These are phyloP conservation scores for Pythium volutum DNA, from an alignment of 352 stramenopile genomes.

Conservation along the genomic window DNA sequence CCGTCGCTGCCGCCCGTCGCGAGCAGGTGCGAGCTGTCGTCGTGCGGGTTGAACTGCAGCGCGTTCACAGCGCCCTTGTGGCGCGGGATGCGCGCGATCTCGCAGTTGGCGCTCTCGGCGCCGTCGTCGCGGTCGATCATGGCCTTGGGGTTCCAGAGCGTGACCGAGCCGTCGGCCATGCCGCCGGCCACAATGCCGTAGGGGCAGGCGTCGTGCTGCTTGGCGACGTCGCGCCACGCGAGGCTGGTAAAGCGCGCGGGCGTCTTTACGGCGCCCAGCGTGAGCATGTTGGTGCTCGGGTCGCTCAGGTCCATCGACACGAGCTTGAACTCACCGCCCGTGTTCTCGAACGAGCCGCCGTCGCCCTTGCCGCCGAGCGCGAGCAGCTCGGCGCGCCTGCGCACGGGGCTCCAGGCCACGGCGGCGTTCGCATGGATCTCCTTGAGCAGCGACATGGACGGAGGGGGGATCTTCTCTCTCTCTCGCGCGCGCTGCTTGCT, in stretches of 20 bases:
- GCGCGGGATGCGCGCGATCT: conserved; percentile 76
- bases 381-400: conserved; percentile 70
- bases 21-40: conserved; percentile 89
- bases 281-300: conserved; percentile 59
- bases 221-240: conserved; percentile 88
- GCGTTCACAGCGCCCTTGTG: conserved; percentile 92
- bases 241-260: conserved; percentile 92
- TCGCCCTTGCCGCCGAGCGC: conserved; percentile 93
- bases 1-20: conserved; percentile 92
- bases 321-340: conserved; percentile 95
- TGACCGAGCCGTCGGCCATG: conserved; percentile 96
- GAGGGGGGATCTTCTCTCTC: not conserved
- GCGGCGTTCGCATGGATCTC: conserved; percentile 88
- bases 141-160: conserved; percentile 94
- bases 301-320: conserved; percentile 92
- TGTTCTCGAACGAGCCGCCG: conserved; percentile 97
- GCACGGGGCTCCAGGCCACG: conserved; percentile 86
- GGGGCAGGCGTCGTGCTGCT: conserved; percentile 67
- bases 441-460: conserved; percentile 86
- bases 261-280: conserved; percentile 89
- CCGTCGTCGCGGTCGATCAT: conserved; percentile 62
- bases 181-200: conserved; percentile 95
- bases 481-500: not conserved
- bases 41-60: conserved; percentile 95
- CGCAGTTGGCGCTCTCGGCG: conserved; percentile 32